phyloP scores from a whole-genome alignment of 352 stramenopile genomes.

The Phytophthora fragariae region DNA sequence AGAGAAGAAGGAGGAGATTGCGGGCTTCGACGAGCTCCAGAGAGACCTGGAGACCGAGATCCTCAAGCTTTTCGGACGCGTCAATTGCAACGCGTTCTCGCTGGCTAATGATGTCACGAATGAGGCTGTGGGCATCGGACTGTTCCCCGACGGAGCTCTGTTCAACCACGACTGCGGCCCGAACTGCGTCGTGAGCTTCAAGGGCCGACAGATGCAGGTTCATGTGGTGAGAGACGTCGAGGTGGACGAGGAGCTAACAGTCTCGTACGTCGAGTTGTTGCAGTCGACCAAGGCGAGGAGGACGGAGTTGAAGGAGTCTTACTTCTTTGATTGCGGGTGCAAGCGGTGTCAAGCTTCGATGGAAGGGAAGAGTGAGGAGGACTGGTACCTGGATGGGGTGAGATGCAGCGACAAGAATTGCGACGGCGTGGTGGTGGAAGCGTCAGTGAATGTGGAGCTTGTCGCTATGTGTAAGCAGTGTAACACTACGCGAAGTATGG shows the following conservation, averaged over 20 bases:
- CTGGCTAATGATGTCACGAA: slow-evolving; percentile 58
- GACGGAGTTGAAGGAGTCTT: slow-evolving; percentile 53
- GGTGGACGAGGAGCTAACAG: slow-evolving; percentile 64
- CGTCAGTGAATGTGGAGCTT: not conserved
- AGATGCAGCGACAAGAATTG: slow-evolving; percentile 33
- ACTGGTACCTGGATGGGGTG: slow-evolving; percentile 56
- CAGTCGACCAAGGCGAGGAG: slow-evolving; percentile 49
- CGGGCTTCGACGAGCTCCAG: slow-evolving; percentile 40
- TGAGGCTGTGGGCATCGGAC: slow-evolving; percentile 60
- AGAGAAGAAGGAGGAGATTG: slow-evolving; percentile 16
- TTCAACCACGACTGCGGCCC: slow-evolving; percentile 83
- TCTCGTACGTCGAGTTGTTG: slow-evolving; percentile 80
- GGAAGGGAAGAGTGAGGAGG: slow-evolving; percentile 24
- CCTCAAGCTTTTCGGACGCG: slow-evolving; percentile 64
- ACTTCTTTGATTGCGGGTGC: slow-evolving; percentile 79
- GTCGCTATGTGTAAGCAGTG: slow-evolving; percentile 37
- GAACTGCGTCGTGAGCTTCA: slow-evolving; percentile 80
- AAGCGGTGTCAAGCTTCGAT: slow-evolving; percentile 28
- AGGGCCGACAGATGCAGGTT: slow-evolving; percentile 52
- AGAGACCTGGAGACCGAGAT: slow-evolving; percentile 42
- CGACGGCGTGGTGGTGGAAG: slow-evolving; percentile 25
- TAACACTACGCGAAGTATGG: slow-evolving; percentile 2
- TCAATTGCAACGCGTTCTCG: slow-evolving; percentile 88
- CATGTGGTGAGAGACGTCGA: slow-evolving; percentile 53
- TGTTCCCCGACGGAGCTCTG: slow-evolving; percentile 69